These are phyloP conservation scores for Gelatoporia subvermispora DNA, from an alignment of 768 basidiomycete species.

Conservation along the genomic window DNA sequence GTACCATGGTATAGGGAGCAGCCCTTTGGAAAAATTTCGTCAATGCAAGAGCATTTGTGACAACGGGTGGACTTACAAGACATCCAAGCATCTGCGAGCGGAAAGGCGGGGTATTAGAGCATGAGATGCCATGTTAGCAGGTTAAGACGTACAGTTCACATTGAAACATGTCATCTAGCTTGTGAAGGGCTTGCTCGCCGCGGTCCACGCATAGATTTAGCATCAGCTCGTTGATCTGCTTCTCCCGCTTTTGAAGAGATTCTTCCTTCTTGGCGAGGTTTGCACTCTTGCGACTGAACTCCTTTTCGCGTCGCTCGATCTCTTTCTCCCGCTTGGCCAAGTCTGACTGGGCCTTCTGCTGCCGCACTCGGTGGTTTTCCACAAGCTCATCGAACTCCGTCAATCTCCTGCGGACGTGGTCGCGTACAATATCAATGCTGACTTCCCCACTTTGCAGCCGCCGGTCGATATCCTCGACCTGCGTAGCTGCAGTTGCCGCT, in stretches of 20 bases:
- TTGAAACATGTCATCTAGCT: slow-evolving; percentile 61
- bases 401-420: too few species aligned
- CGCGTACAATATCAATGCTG: too few species aligned
- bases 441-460: too few species aligned
- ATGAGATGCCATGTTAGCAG: neutral
- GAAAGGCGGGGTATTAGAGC: neutral
- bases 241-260: neutral
- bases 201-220: neutral
- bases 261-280: neutral
- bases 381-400: neutral
- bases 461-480: too few species aligned
- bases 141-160: slow-evolving; percentile 49
- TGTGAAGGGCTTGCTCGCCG: slow-evolving; percentile 29
- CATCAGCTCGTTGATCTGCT: neutral
- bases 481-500: too few species aligned
- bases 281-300: neutral
- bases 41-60: neutral
- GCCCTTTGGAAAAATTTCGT: slow-evolving; percentile 28
- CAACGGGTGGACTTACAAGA: slow-evolving; percentile 33
- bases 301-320: neutral
- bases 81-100: slow-evolving; percentile 52
- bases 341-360: slow-evolving; percentile 3
- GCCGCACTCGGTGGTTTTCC: neutral
- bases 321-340: slow-evolving; percentile 4
- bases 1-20: slow-evolving; percentile 51